phyloP scores from a whole-genome alignment of 2,329 filamentous ascomycete species.

The Aureobasidium melanogenum region DNA sequence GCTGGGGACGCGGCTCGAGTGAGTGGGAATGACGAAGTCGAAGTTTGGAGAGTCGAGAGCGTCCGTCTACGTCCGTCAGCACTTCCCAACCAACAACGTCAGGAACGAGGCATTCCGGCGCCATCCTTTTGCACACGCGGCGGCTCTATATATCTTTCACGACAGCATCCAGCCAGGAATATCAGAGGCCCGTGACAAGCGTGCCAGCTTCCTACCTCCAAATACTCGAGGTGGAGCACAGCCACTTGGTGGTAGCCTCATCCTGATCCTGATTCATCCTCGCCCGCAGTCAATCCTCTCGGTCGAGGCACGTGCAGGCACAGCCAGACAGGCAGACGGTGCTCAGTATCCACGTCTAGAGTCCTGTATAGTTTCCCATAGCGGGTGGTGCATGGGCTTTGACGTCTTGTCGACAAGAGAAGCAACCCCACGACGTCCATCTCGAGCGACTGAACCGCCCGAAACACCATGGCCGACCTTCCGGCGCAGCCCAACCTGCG shows the following conservation, averaged over 20 bases:
- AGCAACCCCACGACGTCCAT: not conserved
- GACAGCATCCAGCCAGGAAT: not conserved
- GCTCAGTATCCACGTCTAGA: not conserved
- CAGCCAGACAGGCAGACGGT: not conserved
- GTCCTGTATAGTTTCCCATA: not conserved
- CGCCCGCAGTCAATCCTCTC: not conserved
- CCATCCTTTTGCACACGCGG: not conserved
- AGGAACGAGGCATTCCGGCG: not conserved
- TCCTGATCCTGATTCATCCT: not conserved
- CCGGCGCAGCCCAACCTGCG: constrained; percentile 67
- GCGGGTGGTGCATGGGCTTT: not conserved
- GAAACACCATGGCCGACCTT: constrained; percentile 31
- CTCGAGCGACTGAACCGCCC: not conserved
- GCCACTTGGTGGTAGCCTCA: not conserved
- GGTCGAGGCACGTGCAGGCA: not conserved
- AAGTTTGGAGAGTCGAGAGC: not conserved
- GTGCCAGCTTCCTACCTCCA: not conserved
- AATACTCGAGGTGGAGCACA: constrained; percentile 1
- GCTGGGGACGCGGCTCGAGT: not conserved
- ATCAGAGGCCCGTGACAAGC: not conserved
- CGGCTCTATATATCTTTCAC: not conserved
- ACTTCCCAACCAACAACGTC: constrained; percentile 1
- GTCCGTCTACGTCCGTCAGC: not conserved
- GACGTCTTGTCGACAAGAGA: not conserved
- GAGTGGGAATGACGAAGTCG: not conserved